Base-by-base conservation (phyloP, 352 stramenopile species). In the Paralagenidium karlingii region DNA sequence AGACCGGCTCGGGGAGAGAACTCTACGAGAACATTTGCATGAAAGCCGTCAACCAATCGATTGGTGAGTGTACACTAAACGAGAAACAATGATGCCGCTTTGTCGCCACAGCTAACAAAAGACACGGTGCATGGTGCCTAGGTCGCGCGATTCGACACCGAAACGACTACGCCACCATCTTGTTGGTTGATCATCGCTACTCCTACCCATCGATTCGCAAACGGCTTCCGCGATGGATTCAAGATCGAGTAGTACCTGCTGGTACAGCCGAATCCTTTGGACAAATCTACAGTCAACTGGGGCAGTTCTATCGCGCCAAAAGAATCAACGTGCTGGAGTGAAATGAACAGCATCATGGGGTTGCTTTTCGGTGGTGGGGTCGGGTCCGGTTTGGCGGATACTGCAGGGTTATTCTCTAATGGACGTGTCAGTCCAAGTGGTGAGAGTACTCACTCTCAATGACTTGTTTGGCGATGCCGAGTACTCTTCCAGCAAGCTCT, bases 21-120 rank as follows among this genome's bases (percentile, higher is more conserved):
- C 98, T 97, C 48, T 99, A 99, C 61, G 82, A 97, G 40, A 98
- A 95, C 52, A 56, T 99, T 25, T 99, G 96, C 54, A 98, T 99
- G 89, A 96, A 92, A 47, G 94, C 94, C 0, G 95, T 99, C 10
- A 99, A 99, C 57, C 96, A 99, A 63, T 97, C 84, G 21, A 97
- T 99, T 34, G 96, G 96, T 63, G 59, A n/a, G 64, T 54, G 18
- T 10, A 40, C 3, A 16, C 8, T 1, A 21, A 31, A 25, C 2
- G 38, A 13, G 3, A 16, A 20, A 9, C 44, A 11, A 42, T 31
- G 22, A 20, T 45, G 5, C 26, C 24, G 5, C 30, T 50, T n/a
- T n/a, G n/a, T n/a, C n/a, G n/a, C n/a, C n/a, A n/a, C n/a, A n/a
- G n/a, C n/a, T n/a, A n/a, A n/a, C n/a, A n/a, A n/a, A n/a, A n/a